Conservation (phyloP, 306 rosid species). For the Dryas alaskensis region DNA sequence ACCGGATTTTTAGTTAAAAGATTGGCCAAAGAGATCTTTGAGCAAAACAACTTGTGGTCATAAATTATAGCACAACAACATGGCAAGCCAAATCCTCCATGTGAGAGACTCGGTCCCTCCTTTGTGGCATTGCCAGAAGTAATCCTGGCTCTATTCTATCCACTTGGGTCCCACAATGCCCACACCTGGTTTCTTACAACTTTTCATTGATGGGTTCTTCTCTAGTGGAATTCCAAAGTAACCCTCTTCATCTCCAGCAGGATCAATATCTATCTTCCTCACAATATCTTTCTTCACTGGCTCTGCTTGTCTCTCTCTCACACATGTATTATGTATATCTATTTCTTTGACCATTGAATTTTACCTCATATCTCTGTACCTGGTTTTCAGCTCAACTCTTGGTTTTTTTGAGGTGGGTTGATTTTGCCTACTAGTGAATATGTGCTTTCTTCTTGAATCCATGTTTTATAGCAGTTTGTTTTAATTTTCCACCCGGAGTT, state of each 20-base stretch:
- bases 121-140: not conserved
- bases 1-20: slow-evolving; percentile 35
- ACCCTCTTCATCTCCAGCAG: slow-evolving; percentile 24
- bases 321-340: no score
- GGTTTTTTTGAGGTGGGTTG: slow-evolving; percentile 29
- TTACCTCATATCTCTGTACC: not conserved
- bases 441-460: not conserved
- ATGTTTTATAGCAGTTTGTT: not conserved
- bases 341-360: not conserved
- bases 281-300: slow-evolving; percentile 17
- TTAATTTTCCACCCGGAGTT: not conserved
- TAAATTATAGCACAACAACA: slow-evolving; percentile 9
- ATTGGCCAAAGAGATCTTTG: slow-evolving; percentile 23
- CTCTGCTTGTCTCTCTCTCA: not conserved
- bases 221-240: slow-evolving; percentile 34
- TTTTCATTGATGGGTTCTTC: slow-evolving; percentile 22
- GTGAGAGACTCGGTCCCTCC: slow-evolving; percentile 40
- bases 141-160: slow-evolving; percentile 8
- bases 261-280: slow-evolving; percentile 21
- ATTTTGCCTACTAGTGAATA: not conserved
- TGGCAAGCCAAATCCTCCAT: slow-evolving; percentile 22
- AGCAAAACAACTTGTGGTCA: slow-evolving; percentile 39
- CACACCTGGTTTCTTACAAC: slow-evolving; percentile 20
- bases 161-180: slow-evolving; percentile 33
- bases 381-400: slow-evolving; percentile 3